phyloP scores from a whole-genome alignment of 495 filamentous ascomycete species.

The Xylaria curta region DNA sequence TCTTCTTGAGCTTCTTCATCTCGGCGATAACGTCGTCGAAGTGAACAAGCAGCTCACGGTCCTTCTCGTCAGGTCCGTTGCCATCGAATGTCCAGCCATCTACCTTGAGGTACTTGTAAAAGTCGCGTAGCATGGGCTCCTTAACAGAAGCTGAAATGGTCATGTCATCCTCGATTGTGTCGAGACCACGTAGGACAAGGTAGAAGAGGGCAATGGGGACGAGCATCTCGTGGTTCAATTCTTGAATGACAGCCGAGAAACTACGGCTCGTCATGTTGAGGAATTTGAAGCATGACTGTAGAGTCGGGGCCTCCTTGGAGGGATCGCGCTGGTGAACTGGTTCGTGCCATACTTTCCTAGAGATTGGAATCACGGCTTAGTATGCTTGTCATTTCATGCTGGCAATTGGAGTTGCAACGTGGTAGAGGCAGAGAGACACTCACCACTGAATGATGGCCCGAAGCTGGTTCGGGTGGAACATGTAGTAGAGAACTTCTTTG shows the following conservation, averaged over 20 bases:
- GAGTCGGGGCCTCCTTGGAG: constrained; percentile 72
- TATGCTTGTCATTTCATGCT: neutral
- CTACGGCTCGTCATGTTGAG: constrained; percentile 90
- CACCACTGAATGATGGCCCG: constrained; percentile 94
- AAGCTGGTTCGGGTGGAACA: constrained; percentile 78
- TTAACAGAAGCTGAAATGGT: constrained; percentile 81
- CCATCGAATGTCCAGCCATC: constrained; percentile 90
- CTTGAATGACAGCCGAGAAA: constrained; percentile 92
- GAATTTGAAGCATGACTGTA: constrained; percentile 83
- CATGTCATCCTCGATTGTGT: constrained; percentile 99
- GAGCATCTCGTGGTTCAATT: constrained; percentile 91
- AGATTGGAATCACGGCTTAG: constrained; percentile 16
- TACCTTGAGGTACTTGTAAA: constrained; percentile 75
- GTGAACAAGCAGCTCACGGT: constrained; percentile 87
- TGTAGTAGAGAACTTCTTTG: constrained; percentile 71
- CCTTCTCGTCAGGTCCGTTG: constrained; percentile 91
- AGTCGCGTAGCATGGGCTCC: constrained; percentile 84
- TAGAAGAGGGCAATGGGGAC: constrained; percentile 94
- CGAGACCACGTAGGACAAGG: constrained; percentile 84
- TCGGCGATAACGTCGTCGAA: constrained; percentile 87
- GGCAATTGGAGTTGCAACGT: neutral
- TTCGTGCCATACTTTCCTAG: constrained; percentile 95
- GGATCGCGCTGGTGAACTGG: constrained; percentile 84
- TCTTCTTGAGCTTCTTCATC: constrained; percentile 86
- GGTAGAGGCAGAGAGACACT: constrained; percentile 25